Conservation (phyloP, 2,329 filamentous ascomycete species). For the Gnomoniopsis smithogilvyi region DNA sequence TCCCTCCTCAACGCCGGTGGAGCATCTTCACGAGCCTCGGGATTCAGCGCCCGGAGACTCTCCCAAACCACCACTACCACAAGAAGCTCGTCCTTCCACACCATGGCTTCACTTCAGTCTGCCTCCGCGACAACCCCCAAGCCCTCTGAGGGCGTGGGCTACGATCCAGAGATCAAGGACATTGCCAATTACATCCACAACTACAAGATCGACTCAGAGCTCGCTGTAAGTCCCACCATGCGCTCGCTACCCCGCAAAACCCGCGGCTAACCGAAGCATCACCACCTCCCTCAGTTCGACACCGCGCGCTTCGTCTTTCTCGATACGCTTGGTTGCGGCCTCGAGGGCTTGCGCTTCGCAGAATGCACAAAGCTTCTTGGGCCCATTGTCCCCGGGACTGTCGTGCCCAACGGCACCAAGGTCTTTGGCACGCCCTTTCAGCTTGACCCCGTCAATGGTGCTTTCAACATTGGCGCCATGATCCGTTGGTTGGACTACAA, state of each 20-base stretch:
- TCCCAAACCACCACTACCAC: constrained; percentile 27
- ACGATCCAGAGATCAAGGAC: constrained; percentile 90
- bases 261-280: constrained; percentile 21
- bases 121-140: constrained; percentile 42
- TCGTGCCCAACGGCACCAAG: constrained; percentile 86
- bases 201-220: constrained; percentile 83
- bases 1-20: constrained; percentile 27
- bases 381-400: constrained; percentile 83
- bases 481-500: constrained; percentile 99
- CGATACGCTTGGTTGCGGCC: constrained; percentile 93
- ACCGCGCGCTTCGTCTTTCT: constrained; percentile 96
- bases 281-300: constrained; percentile 63
- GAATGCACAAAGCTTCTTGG: constrained; percentile 95
- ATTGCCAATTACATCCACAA: constrained; percentile 95
- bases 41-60: constrained; percentile 26
- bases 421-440: constrained; percentile 91
- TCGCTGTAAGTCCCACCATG: constrained; percentile 67
- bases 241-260: constrained; percentile 6
- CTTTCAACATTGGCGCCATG: constrained; percentile 99
- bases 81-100: constrained; percentile 43
- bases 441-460: constrained; percentile 90
- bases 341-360: constrained; percentile 92
- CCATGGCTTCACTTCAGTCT: constrained; percentile 44
- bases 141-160: constrained; percentile 56
- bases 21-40: constrained; percentile 10